Evolutionary conservation across 1,284 basidiomycete species (phyloP).

Genomic region (Cystobasidiaceae sp.): DNA sequence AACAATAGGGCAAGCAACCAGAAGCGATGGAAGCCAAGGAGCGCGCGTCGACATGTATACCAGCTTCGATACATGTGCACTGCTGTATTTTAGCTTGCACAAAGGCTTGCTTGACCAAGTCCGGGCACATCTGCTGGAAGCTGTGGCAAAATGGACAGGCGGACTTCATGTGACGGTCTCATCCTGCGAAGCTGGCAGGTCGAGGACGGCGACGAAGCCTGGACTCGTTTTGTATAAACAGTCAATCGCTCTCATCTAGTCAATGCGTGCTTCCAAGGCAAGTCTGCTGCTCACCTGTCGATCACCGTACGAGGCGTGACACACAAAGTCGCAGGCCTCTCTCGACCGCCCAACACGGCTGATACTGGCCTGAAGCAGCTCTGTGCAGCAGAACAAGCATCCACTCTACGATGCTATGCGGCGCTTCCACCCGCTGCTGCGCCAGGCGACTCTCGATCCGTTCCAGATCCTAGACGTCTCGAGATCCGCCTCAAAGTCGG

Average conservation of each 20-base stretch:
- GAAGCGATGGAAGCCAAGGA: not conserved
- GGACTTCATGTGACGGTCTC: too few species aligned
- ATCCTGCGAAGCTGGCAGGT: too few species aligned
- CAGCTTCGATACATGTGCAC: not conserved
- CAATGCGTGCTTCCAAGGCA: too few species aligned
- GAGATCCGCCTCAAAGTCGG: not conserved
- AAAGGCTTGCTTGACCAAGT: too few species aligned
- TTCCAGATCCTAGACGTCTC: slow-evolving; percentile 25
- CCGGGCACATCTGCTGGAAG: too few species aligned
- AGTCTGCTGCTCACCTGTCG: not conserved
- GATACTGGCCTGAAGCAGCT: not conserved
- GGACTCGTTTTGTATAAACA: too few species aligned
- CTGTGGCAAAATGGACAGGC: too few species aligned
- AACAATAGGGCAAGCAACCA: too few species aligned
- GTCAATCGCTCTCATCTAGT: too few species aligned
- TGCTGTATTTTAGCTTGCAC: not conserved
- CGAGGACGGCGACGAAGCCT: too few species aligned
- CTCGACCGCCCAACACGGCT: too few species aligned
- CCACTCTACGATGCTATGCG: slow-evolving; percentile 5
- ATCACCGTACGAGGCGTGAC: not conserved
- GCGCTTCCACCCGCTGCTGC: slow-evolving; percentile 15
- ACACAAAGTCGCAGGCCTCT: not conserved
- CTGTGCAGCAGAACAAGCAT: not conserved
- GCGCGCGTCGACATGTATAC: not conserved
- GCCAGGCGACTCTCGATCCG: slow-evolving; percentile 14